Base-by-base conservation (phyloP, 2,329 filamentous ascomycete species). In the Hypoxylon sp. region DNA sequence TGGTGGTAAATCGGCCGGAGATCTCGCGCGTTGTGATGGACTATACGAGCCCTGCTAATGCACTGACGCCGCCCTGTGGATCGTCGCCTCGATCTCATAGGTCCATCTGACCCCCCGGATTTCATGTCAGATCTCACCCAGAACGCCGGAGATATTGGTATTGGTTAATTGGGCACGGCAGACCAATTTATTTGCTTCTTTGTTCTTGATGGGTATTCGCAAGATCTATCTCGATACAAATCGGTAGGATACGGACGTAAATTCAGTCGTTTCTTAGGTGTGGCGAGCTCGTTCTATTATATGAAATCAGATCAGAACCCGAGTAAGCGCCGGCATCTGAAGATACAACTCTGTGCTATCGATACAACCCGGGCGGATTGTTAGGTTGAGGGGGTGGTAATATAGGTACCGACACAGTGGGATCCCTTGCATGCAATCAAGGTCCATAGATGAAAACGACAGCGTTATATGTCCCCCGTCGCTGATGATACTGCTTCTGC, bases 51-150 rank as follows among this genome's bases (percentile, higher is more conserved):
- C 59, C 53, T 63, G 66, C 37, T 65, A 35, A 66, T 71, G 63
- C 67, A 62, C 70, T 65, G 66, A 59, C 58, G 68, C 66, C 60
- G 63, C 53, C 57, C 61, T 63, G 71, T 66, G 68, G 67, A 68
- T 71, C 67, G 63, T 71, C 57, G 69, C 66, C 59, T 63, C 59
- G 68, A 70, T 73, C 71, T 74, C 73, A 75, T 75, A 75, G 74
- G 74, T 59, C 67, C 70, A 73, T 70, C 67, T 59, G 59, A n/a
- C 58, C 57, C 39, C 69, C 67, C 59, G 61, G 67, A 68, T 74
- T 67, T 69, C 62, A 74, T 74, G 74, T 73, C 71, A 74, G 73
- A 75, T 74, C 69, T 67, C 60, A 69, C 70, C 71, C 70, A 72
- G 59, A 65, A 47, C 61, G 58, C 66, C 72, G 71, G 62, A 68